Evolutionary conservation across 1,284 basidiomycete genomes (phyloP), one percentile per base, ranked within the genome.

Genomic region (Tilletiopsis washingtonensis): DNA sequence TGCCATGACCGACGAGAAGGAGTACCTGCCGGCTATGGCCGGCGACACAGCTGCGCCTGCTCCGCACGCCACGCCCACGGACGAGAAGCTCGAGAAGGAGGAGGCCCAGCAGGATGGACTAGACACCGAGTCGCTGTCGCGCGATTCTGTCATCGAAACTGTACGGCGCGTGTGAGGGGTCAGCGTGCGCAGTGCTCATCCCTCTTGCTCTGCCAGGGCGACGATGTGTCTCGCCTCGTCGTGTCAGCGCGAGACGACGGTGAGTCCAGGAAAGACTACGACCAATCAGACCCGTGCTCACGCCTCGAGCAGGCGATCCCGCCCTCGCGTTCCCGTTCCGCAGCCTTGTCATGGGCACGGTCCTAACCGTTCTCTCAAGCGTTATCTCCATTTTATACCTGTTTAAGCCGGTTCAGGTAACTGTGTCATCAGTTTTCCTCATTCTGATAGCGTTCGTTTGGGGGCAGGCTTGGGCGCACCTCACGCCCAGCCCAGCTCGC

Each of bases 241-340:
- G 76, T 84, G 47, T 81, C 82, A 60, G 47, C 79, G 24, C 77
- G 82, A 23, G 83, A 84, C 67, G 82, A 84, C 60, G 79, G 76
- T 2, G 83, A 83, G n/a, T n/a, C n/a, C n/a, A 50, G 74, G 76
- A 3, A n/a, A n/a, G n/a, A n/a, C n/a, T n/a, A n/a, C n/a, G n/a
- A n/a, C n/a, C n/a, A n/a, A n/a, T n/a, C n/a, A n/a, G n/a, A n/a
- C n/a, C n/a, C n/a, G n/a, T n/a, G n/a, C n/a, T n/a, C n/a, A n/a
- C n/a, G n/a, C n/a, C n/a, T n/a, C n/a, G n/a, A n/a, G n/a, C n/a
- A n/a, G n/a, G n/a, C n/a, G n/a, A n/a, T n/a, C n/a, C n/a, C n/a
- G n/a, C n/a, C 75, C 81, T 0, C 64, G n/a, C 40, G 17, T 21
- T 83, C 20, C 83, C 82, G 0, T 78, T 83, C 58, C 77, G 82